phyloP scores from a whole-genome alignment of 176 grass and related monocot genomes.

The Lolium rigidum region DNA sequence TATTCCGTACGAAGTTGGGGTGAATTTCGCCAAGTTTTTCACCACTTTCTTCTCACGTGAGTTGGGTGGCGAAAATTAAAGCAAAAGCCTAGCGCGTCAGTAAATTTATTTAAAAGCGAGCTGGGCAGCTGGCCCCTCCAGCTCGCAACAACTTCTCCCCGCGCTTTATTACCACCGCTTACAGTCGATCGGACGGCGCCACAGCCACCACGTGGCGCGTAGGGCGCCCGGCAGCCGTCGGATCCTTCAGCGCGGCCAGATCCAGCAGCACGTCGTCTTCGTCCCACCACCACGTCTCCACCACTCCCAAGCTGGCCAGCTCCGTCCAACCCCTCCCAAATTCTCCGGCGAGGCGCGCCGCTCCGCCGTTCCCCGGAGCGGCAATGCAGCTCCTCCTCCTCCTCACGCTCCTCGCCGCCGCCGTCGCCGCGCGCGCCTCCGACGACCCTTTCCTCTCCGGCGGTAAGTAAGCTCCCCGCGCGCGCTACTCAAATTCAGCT shows the following conservation, averaged over 20 bases:
- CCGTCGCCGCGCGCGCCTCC: slow-evolving; percentile 42
- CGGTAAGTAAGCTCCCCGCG: slow-evolving; percentile 63
- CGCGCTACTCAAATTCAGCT: slow-evolving; percentile 6
- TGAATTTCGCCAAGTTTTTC: too few species aligned
- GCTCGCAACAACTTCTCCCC: too few species aligned
- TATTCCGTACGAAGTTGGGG: too few species aligned
- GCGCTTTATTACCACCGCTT: too few species aligned
- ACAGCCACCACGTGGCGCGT: too few species aligned
- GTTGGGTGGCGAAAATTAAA: too few species aligned
- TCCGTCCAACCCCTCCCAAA: background rate
- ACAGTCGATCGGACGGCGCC: too few species aligned
- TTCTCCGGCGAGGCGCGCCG: background rate
- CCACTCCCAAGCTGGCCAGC: slow-evolving; percentile 23
- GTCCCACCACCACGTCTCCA: slow-evolving; percentile 22
- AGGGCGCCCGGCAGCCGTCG: too few species aligned
- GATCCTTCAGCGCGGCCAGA: slow-evolving; percentile 37
- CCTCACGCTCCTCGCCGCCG: slow-evolving; percentile 42
- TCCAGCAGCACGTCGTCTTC: background rate
- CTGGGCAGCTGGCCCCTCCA: too few species aligned
- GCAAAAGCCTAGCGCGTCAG: too few species aligned
- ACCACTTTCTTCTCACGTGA: too few species aligned
- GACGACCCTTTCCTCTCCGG: slow-evolving; percentile 82
- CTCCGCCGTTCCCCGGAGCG: background rate
- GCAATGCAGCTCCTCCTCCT: slow-evolving; percentile 59
- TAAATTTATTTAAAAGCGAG: too few species aligned